Base-by-base conservation (phyloP, 192 early-diverging fungal species). In the Paraglomus occultum region DNA sequence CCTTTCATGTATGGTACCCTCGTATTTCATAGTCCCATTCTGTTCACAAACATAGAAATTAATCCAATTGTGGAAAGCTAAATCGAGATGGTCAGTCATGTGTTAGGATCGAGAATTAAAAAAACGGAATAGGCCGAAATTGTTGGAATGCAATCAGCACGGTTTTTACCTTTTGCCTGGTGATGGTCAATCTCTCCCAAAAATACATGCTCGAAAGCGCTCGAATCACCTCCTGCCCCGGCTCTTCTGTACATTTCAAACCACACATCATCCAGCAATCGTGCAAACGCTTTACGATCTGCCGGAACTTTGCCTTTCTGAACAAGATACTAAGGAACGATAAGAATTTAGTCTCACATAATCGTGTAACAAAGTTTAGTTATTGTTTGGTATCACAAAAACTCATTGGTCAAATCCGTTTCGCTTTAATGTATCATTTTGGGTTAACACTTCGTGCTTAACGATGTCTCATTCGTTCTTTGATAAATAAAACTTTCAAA, bases 1-100 rank as follows among this genome's bases (percentile, higher is more conserved):
- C 12, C 39, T 51, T 7, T 14, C 14, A 22, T 12, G 17, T 15
- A 70, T 44, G 8, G 43, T 39, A 15, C 54, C 51, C 47, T 70
- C 44, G 39, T 58, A 70, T 58, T 46, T 20, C 46, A 70, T 47
- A 18, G 46, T 58, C 39, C 67, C 67, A 22, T 20, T 9, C 49
- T 48, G 44, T 38, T 70, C 67, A 44, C 59, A 45, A 48, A 58
- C 46, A 31, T 70, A 70, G 39, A 70, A 39, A 8, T 18, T 49
- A 48, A 70, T 59, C 67, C 67, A 70, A 58, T 70, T 70, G 44
- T 70, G 67, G 49, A 70, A 70, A 23, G 64, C 64, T 66, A 51
- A 15, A 31, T 31, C 31, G 31, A 31, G 31, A 31, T 31, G 31
- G 31, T 31, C 31, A 3, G 31, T 31, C 31, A 3, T 3, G 3